Conservation (phyloP, 2,329 filamentous ascomycete species). For the Thermoascus crustaceus region DNA sequence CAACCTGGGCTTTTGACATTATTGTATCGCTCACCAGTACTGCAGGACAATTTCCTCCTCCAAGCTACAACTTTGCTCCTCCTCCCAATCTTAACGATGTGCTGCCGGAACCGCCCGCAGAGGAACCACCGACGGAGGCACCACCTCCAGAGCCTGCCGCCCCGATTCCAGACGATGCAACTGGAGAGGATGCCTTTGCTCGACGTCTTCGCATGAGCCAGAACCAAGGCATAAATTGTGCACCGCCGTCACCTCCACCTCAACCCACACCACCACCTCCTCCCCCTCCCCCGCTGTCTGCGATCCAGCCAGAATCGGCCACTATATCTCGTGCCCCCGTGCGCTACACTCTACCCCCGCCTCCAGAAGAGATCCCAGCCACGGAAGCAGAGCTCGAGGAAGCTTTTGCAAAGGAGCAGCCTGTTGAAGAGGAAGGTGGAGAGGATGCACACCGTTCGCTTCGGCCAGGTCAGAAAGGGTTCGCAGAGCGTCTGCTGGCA, state of each 20-base stretch:
- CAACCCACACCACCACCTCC: constrained; percentile 20
- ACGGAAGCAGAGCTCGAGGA: constrained; percentile 47
- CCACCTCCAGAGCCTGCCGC: constrained; percentile 33
- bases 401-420: constrained; percentile 32
- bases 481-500: constrained; percentile 78
- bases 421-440: constrained; percentile 29
- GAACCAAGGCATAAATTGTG: constrained; percentile 14
- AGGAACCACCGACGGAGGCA: constrained; percentile 9
- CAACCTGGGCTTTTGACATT: constrained; percentile 7
- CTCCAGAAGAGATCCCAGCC: constrained; percentile 45
- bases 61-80: constrained; percentile 44
- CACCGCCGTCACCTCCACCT: constrained; percentile 25
- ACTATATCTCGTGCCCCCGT: constrained; percentile 73
- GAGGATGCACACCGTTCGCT: constrained; percentile 46
- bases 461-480: constrained; percentile 71
- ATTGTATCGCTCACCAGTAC: constrained; percentile 8
- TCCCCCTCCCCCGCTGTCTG: constrained; percentile 29
- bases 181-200: constrained; percentile 62
- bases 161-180: constrained; percentile 48
- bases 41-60: constrained; percentile 44
- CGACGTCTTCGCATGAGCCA: constrained; percentile 53
- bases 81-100: constrained; percentile 37
- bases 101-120: constrained; percentile 19
- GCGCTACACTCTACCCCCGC: constrained; percentile 54
- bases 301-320: constrained; percentile 36